Percentiles rank a stretch among this genome's conserved stretches.
Conservation (phyloP, 2,329 filamentous ascomycete genomes). For the Microsporum audouinii region DNA sequence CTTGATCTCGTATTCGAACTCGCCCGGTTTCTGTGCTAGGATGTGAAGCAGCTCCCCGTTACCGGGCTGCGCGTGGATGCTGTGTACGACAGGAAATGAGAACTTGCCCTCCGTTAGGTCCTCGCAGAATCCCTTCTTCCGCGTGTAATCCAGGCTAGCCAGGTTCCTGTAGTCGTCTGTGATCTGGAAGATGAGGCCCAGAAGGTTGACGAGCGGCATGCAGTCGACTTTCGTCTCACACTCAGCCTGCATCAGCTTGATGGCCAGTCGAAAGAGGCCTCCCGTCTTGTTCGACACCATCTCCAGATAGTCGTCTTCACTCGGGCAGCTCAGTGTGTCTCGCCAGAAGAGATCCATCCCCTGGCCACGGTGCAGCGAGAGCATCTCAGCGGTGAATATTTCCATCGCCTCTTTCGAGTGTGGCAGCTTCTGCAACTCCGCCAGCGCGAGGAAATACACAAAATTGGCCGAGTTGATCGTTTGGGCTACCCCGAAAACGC, state of each 20-base stretch:
- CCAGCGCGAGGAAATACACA: conserved; percentile 29
- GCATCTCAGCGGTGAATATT: conserved; percentile 28
- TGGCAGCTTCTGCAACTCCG: conserved; percentile 18
- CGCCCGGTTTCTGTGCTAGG: too few species aligned
- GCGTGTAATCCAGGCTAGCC: conserved; percentile 51
- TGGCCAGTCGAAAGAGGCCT: conserved; percentile 29
- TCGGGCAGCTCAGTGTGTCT: conserved; percentile 26
- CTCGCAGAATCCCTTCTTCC: conserved; percentile 72
- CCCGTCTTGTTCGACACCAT: conserved; percentile 36
- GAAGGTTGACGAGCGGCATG: conserved; percentile 52
- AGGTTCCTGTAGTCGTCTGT: conserved; percentile 73
- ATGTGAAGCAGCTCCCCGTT: too few species aligned
- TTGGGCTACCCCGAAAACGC: conserved; percentile 34
- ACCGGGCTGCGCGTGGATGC: too few species aligned
- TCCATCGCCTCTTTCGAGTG: conserved; percentile 24
- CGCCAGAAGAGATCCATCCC: conserved; percentile 34
- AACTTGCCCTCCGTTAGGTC: conserved; percentile 25
- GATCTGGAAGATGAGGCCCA: conserved; percentile 28
- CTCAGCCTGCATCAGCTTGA: conserved; percentile 27
- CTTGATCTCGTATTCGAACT: too few species aligned
- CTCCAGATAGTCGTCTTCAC: conserved; percentile 30
- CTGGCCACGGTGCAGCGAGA: conserved; percentile 32
- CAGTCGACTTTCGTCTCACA: conserved; percentile 18
- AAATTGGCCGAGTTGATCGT: conserved; percentile 40
- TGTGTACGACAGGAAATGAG: conserved; percentile 23